Percentiles rank a stretch among this genome's conserved stretches.
Conservation (phyloP, 257 asterid genomes). For the Fraxinus quadrangulata region DNA sequence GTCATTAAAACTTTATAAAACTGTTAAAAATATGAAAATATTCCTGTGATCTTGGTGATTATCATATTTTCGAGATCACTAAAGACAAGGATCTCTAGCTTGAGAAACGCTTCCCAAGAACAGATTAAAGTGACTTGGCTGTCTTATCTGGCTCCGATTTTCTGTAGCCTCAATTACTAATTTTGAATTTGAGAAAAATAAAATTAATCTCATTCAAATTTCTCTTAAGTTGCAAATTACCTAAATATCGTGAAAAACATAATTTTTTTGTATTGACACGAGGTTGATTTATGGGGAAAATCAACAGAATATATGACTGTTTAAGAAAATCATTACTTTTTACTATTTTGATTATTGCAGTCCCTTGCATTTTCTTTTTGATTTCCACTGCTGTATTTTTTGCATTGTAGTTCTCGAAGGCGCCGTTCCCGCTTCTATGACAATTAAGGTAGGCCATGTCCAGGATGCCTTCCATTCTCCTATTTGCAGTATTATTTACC, state of each 20-base stretch:
- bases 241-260: not conserved
- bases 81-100: not conserved
- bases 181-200: too few species aligned
- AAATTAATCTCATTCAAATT: too few species aligned
- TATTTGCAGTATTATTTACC: conserved; percentile 14
- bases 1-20: not conserved
- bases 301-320: not conserved
- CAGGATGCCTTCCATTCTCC: not conserved
- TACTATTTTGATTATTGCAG: not conserved
- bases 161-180: not conserved
- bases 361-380: not conserved
- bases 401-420: conserved; percentile 60
- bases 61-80: not conserved
- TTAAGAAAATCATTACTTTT: not conserved
- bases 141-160: not conserved
- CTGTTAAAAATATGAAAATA: not conserved
- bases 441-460: conserved; percentile 50
- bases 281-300: not conserved
- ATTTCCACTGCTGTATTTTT: conserved; percentile 15
- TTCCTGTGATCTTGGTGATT: not conserved
- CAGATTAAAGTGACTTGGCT: not conserved
- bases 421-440: conserved; percentile 76
- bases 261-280: not conserved
- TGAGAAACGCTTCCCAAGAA: not conserved
- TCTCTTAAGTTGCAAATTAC: not conserved